Evolutionary conservation across 1,284 basidiomycete species (phyloP), one percentile per base, ranked within the genome.

Genomic region (Termitomyces sp.): DNA sequence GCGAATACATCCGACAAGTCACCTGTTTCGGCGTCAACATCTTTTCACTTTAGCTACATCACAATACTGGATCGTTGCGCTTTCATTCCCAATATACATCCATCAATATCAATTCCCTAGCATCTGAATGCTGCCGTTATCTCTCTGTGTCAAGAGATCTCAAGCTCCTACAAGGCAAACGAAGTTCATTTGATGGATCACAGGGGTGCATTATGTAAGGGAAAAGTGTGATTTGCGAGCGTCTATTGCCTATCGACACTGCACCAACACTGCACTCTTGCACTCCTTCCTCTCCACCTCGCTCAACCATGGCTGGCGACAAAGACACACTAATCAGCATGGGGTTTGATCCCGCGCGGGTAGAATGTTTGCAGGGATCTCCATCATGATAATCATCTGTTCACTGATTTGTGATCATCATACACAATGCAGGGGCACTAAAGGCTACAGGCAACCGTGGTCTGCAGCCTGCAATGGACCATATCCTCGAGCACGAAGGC

Each of bases 401-500:
- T 50, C 24, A 51, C 56, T 57, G 39, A 60, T 42, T n/a, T 40
- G 52, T 21, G 46, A 54, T 56, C 40, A 44, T 47, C 24, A 15
- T 44, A 34, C 28, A 13, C 24, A 51, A 12, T 40, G 38, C 31
- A 94, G 92, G 92, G 92, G 92, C 92, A 5, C 69, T 94, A 52
- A 86, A 86, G 63, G 89, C 89, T 8, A 94, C 92, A 9, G 80
- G 77, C 44, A 83, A 83, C 60, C 78, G 88, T 17, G 92, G 92
- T 3, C 75, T 95, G 0, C 88, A 94, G 68, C 90, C 90, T 2
- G 92, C 92, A 8, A 91, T 95, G 87, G 92, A 95, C 65, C 86
- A 90, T 68, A 75, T 95, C 26, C 72, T 94, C 46, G 87, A 84
- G 66, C 82, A 95, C 64, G 84, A 89, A 53, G 82, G 82, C 12